Base-by-base conservation (phyloP, 2,329 filamentous ascomycete genomes). In the Epichloe amarillans region DNA sequence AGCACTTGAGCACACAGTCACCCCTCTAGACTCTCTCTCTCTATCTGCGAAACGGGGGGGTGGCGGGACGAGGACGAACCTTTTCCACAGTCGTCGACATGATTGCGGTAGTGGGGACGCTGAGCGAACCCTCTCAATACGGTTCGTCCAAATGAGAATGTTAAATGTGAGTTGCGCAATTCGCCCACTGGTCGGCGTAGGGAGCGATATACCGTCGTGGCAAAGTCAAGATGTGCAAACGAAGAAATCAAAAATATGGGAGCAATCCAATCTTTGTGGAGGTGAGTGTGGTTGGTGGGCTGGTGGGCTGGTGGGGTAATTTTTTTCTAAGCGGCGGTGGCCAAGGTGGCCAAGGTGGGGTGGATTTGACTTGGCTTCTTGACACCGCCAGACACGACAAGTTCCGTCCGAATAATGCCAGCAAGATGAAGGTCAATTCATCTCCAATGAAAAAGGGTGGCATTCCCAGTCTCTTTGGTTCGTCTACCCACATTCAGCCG, bases 81-180 rank as follows among this genome's bases (percentile, higher is more conserved):
- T 97, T 97, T 63, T 97, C 91, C 67, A 96, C 89, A 41, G 91
- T 97, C 54, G 91, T 97, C 77, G 91, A 78, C 93, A 97, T 97
- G 63, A 69, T 86, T 75, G 66, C 58, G 58, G 54, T 49, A 56
- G 40, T 50, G n/a, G 39, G 44, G 30, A 49, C 50, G 35, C 41
- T 41, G 5, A 38, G 41, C 50, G 38, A 47, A 19, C 37, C 46
- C 15, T 41, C 46, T 26, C 46, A 33, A 15, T 8, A 21, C 19
- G 19, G n/a, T 6, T 17, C 19, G n/a, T 6, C 7, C 38, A 42
- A 17, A 14, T 6, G 19, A 4, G 6, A 7, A 12, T 23, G 19
- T 14, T 42, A 1, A 38, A 38, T 10, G 19, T 42, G 12, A 21
- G 40, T 10, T 21, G 40, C 40, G 40, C 30, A 17, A 17, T 30